Base-by-base conservation (phyloP, 176 grass and related monocot genomes). In the sorghum (Sorghum bicolor) region DNA sequence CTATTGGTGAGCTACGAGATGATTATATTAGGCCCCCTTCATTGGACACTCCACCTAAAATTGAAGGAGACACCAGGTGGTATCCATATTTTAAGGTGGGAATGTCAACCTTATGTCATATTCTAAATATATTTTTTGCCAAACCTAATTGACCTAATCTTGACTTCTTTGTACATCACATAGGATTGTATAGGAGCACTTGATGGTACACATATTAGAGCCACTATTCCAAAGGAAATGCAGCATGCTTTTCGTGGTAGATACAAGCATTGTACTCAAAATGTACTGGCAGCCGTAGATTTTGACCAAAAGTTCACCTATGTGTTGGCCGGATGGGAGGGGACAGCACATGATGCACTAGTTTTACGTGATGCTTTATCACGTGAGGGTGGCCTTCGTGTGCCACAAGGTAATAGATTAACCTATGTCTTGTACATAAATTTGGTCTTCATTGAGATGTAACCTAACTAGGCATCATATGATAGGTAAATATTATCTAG, bases 261-360 rank as follows among this genome's bases (percentile, higher is more conserved):
- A 48, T 17, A 48, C 19, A 83, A 83, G 57, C 26, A 20, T 19
- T 48, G 47, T 64, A 74, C 55, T 16, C 55, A 83, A 75, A 83
- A 75, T 75, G 81, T 83, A 58, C 17, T 75, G 70, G 81, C 70
- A 8, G 38, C 57, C 1, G 10, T 74, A 37, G 81, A 75, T 37
- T 83, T 83, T 50, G 40, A 83, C 19, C 30, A 74, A 25, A 60
- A 57, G 34, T 83, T 83, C 30, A 83, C 71, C 45, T 74, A 83
- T 75, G 57, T 83, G 19, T 10, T 83, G 8, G 55, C 39, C 24
- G 69, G 55, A 32, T 64, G 55, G 55, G 70, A 72, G 38, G 69
- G 52, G 17, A 34, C 38, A 22, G 15, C 55, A 41, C 24, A 74
- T 75, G 81, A 61, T 9, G 36, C 32, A 36, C 12, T 3, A 6